phyloP scores from a whole-genome alignment of 768 basidiomycete genomes.

The Scleroderma citrinum region DNA sequence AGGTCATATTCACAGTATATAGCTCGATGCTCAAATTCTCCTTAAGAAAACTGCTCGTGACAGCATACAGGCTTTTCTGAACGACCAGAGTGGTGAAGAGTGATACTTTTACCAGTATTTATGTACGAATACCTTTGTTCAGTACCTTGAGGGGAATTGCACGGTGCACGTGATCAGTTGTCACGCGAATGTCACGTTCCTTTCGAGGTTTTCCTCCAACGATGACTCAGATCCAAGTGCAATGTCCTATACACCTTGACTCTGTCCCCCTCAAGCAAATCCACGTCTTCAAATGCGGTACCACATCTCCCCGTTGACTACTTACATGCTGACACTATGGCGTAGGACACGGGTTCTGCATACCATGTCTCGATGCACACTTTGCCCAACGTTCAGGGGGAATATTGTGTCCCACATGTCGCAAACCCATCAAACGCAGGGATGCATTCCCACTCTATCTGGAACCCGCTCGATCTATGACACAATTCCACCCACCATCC shows the following conservation, averaged over 20 bases:
- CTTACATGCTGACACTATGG: slow-evolving; percentile 6
- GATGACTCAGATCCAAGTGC: slow-evolving; percentile 17
- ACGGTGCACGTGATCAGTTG: neutral
- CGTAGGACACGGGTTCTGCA: slow-evolving; percentile 29
- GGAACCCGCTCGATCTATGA: slow-evolving; percentile 11
- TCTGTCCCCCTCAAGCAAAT: slow-evolving; percentile 22
- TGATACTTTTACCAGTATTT: slow-evolving; percentile 1
- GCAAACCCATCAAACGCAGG: slow-evolving; percentile 21
- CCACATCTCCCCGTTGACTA: neutral
- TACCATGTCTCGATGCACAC: slow-evolving; percentile 21
- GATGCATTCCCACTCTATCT: slow-evolving; percentile 25
- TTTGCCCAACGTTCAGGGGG: slow-evolving; percentile 8
- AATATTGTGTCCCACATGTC: slow-evolving; percentile 24
- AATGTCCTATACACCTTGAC: slow-evolving; percentile 29
- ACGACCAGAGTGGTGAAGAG: slow-evolving; percentile 62
- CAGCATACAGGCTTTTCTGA: slow-evolving; percentile 68
- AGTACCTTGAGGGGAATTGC: too few relatives aligned
- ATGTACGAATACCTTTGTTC: neutral
- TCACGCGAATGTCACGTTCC: too few relatives aligned
- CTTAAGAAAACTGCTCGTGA: slow-evolving; percentile 40
- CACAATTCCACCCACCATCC: neutral
- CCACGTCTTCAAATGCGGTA: slow-evolving; percentile 28
- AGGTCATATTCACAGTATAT: slow-evolving; percentile 4
- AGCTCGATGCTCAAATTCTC: neutral
- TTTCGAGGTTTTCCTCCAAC: too few relatives aligned